Evolutionary conservation across 2,329 filamentous ascomycete species (phyloP), one percentile per base, ranked within the genome.

Genomic region (Fusarium avenaceum): DNA sequence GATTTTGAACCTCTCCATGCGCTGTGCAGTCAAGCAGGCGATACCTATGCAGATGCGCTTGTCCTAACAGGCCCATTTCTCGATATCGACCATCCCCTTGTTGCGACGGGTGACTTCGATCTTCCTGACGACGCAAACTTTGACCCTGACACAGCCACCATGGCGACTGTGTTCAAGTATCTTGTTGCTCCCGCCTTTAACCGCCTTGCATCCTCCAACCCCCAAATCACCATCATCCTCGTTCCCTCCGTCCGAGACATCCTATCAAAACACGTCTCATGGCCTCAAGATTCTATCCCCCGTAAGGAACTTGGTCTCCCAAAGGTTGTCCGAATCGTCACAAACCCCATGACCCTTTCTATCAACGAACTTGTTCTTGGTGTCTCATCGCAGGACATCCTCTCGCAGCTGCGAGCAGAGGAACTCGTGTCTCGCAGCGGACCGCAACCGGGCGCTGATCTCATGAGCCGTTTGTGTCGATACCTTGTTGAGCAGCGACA

Each of bases 401-500:
- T 99, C 2, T 94, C 89, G 66, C 93, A 97, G 79, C 81, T 97
- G 52, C 86, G 90, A n/a, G 83, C 86, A 26, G 90, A 95, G 73
- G 93, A 97, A 77, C 76, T 88, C 9, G 67, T 71, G 4, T 68
- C 67, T 69, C 61, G 69, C 62, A 56, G 72, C n/a, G 67, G 72
- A 13, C 69, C 67, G 3, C 63, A 68, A 17, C 57, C 58, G 3
- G 72, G 72, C n/a, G 56, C 50, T 5, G 89, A 92, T 70, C 73
- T 92, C 26, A 83, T 95, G 73, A 88, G 89, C 17, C 83, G 95
- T n/a, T 80, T 94, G 46, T 88, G 91, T 7, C 86, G 89, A 20
- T 90, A 96, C 70, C 79, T 99, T 19, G 87, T 99, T 58, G 92
- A 97, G 79, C 96, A 98, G 80, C 85, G 94, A 8, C 94, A 96